These are phyloP conservation scores for Hibiscus syriacus DNA, from an alignment of 345 rosid species.

Conservation along the genomic window DNA sequence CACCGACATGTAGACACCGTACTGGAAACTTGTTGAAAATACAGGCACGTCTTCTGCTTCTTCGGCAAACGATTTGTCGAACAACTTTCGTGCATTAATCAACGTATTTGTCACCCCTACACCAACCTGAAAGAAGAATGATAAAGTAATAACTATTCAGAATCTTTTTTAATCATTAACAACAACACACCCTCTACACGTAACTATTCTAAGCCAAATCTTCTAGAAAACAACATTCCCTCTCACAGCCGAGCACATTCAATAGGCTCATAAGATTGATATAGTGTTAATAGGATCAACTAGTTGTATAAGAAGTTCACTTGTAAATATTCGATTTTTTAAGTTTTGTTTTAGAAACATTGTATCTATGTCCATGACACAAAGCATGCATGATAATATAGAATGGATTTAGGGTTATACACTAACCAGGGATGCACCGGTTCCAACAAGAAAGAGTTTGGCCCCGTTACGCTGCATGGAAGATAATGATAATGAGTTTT, in stretches of 20 bases:
- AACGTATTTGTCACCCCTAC: conserved; percentile 49
- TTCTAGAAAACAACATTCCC: too few species aligned
- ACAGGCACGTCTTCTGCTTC: conserved; percentile 63
- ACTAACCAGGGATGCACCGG: conserved; percentile 49
- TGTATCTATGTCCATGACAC: neutral
- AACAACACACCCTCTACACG: too few species aligned
- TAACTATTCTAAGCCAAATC: too few species aligned
- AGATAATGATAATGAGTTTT: conserved; percentile 5
- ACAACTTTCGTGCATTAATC: conserved; percentile 48
- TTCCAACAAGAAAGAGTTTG: conserved; percentile 51
- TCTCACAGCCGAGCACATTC: too few species aligned
- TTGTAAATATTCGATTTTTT: too few species aligned
- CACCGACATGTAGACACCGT: conserved; percentile 70
- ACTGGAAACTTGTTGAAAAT: conserved; percentile 52
- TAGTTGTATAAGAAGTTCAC: too few species aligned
- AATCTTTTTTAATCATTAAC: too few species aligned
- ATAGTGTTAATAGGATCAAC: too few species aligned
- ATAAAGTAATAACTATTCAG: too few species aligned
- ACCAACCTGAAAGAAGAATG: too few species aligned
- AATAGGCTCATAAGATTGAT: too few species aligned
- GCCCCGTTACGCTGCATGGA: conserved; percentile 49
- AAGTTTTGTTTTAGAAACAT: too few species aligned
- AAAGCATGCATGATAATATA: neutral
- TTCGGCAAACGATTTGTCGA: conserved; percentile 48
- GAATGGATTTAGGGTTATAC: neutral